phyloP scores from a whole-genome alignment of 495 filamentous ascomycete species.

The Monascus purpureus region DNA sequence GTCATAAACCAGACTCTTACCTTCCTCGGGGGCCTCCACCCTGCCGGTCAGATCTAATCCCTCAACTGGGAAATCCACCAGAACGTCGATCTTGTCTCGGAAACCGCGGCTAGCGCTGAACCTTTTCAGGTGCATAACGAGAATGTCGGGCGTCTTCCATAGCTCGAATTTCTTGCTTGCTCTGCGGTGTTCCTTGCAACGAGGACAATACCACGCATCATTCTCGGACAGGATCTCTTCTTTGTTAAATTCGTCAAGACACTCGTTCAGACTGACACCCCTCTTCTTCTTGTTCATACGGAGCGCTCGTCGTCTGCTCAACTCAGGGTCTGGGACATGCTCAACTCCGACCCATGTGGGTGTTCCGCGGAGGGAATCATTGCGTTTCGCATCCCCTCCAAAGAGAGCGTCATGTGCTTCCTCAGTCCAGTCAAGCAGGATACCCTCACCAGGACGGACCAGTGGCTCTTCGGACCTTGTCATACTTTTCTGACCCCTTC shows the following conservation, averaged over 20 bases:
- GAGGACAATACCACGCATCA: slow-evolving; percentile 92
- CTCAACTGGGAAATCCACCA: slow-evolving; percentile 87
- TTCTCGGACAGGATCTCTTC: slow-evolving; percentile 84
- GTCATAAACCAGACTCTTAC: slow-evolving; percentile 75
- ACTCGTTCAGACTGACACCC: slow-evolving; percentile 78
- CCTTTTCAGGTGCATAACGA: slow-evolving; percentile 88
- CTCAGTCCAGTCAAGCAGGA: slow-evolving; percentile 72
- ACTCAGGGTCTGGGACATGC: slow-evolving; percentile 47
- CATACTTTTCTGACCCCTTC: too few relatives aligned
- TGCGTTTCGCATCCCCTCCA: slow-evolving; percentile 26
- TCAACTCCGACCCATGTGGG: slow-evolving; percentile 38
- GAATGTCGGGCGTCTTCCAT: slow-evolving; percentile 89
- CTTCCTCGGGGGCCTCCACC: slow-evolving; percentile 63
- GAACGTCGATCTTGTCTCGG: slow-evolving; percentile 77
- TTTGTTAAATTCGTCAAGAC: slow-evolving; percentile 82
- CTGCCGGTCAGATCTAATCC: slow-evolving; percentile 66
- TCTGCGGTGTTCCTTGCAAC: slow-evolving; percentile 82
- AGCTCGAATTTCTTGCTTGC: slow-evolving; percentile 94
- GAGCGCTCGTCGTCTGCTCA: slow-evolving; percentile 43
- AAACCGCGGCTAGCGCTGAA: slow-evolving; percentile 65
- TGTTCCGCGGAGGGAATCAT: slow-evolving; percentile 34
- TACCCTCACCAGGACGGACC: slow-evolving; percentile 61
- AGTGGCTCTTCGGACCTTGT: slow-evolving; percentile 36
- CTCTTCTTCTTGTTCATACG: slow-evolving; percentile 49
- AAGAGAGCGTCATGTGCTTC: slow-evolving; percentile 58